phyloP scores from a whole-genome alignment of 768 basidiomycete species.

The Sarcomyxa edulis region DNA sequence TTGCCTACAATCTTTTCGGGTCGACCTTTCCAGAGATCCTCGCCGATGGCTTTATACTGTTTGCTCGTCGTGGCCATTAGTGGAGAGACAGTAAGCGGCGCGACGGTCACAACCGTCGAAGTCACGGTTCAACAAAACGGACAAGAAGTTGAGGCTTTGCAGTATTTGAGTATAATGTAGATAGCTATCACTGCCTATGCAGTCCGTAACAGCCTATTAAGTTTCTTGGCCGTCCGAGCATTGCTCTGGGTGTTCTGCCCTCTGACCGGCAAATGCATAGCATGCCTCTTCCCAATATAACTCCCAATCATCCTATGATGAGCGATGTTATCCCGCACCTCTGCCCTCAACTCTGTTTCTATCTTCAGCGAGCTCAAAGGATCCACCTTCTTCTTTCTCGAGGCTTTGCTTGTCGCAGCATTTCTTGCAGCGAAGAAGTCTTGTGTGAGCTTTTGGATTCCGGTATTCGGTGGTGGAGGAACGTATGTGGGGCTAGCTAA shows the following conservation, averaged over 20 bases:
- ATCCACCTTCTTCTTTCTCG: conserved; percentile 34
- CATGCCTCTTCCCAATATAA: conserved; percentile 89
- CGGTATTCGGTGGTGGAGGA: conserved; percentile 39
- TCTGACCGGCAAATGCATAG: conserved; percentile 89
- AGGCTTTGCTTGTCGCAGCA: conserved; percentile 17
- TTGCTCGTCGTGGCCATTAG: conserved; percentile 76
- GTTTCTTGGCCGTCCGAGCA: conserved; percentile 83
- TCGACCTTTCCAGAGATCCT: conserved; percentile 93
- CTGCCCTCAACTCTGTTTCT: conserved; percentile 80
- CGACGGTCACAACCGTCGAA: not conserved
- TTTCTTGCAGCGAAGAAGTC: conserved; percentile 27
- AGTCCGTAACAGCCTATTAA: conserved; percentile 78
- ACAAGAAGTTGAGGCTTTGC: not conserved
- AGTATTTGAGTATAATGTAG: not conserved
- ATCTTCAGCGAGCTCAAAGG: conserved; percentile 72
- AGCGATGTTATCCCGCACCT: conserved; percentile 85
- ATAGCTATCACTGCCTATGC: conserved; percentile 10
- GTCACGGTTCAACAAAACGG: not conserved
- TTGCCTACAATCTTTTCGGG: conserved; percentile 88
- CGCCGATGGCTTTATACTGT: conserved; percentile 84
- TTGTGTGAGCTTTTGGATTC: conserved; percentile 30
- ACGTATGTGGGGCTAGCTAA: conserved; percentile 53
- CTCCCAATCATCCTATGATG: conserved; percentile 93
- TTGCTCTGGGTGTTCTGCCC: conserved; percentile 93
- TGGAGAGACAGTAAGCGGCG: no score